Conservation (phyloP, 2,329 filamentous ascomycete genomes). For the Colletotrichum falcatum region DNA sequence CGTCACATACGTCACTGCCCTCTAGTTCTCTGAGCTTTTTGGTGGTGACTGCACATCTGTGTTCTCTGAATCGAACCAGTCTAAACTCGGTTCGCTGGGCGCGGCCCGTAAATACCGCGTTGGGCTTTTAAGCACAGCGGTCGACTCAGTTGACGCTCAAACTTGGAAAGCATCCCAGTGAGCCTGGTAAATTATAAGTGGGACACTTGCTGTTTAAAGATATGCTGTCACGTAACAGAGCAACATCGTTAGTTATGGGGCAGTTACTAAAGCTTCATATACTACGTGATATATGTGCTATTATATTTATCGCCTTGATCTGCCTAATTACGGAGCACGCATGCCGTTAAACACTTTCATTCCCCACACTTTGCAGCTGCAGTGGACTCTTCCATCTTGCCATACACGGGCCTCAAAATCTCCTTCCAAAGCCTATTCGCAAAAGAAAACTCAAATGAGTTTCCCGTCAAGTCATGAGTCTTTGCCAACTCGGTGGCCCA, state of each 20-base stretch:
- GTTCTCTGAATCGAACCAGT: background rate
- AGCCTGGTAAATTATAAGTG: background rate
- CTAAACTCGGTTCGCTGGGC: background rate
- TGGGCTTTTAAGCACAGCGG: background rate
- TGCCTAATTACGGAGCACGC: background rate
- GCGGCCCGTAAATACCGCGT: background rate
- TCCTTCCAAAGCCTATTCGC: slow-evolving; percentile 16
- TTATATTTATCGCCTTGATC: background rate
- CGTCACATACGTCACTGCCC: no score
- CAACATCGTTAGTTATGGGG: no score
- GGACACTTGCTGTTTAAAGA: background rate
- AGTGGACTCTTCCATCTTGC: slow-evolving; percentile 13
- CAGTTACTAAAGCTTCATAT: no score
- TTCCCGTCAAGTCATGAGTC: slow-evolving; percentile 61
- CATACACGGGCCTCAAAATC: slow-evolving; percentile 5
- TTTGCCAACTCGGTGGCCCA: slow-evolving; percentile 64
- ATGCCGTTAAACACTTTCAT: background rate
- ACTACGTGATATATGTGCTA: no score
- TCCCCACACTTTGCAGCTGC: background rate
- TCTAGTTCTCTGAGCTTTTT: no score
- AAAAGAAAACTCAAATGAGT: slow-evolving; percentile 25
- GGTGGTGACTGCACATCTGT: no score
- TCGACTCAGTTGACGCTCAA: background rate
- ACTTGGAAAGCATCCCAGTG: background rate
- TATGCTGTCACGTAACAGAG: no score